Conservation (phyloP, 768 basidiomycete species). For the Hygrocybe coccinea region DNA sequence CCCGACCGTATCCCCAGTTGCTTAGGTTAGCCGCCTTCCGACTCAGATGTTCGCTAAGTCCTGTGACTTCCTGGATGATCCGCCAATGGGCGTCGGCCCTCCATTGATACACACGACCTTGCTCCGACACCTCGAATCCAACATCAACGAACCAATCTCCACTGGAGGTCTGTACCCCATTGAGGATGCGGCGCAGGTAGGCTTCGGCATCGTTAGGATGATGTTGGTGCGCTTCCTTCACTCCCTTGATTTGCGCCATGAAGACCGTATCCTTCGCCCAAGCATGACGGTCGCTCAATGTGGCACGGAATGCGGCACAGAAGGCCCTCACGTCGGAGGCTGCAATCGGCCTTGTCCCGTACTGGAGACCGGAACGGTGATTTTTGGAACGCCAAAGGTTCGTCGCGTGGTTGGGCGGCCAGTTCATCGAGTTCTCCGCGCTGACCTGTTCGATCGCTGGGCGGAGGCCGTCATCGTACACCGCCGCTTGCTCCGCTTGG, state of each 20-base stretch:
- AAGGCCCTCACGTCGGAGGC: neutral
- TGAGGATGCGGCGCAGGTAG: neutral
- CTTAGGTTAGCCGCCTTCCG: neutral
- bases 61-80: neutral
- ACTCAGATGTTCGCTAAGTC: neutral
- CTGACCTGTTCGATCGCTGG: neutral
- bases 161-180: neutral
- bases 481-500: no score
- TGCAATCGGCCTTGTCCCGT: neutral
- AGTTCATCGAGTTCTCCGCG: neutral
- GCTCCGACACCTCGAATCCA: neutral
- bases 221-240: neutral
- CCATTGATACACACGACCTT: neutral
- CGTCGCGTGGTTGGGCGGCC: neutral
- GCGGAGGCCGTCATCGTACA: neutral
- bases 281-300: neutral
- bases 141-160: slow-evolving; percentile 1
- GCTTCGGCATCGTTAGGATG: neutral
- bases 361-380: neutral
- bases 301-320: neutral
- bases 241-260: neutral
- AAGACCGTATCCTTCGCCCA: neutral
- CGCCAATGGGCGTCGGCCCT: neutral
- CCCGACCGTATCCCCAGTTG: neutral
- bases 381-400: neutral